phyloP scores from a whole-genome alignment of 495 filamentous ascomycete species.

The Podospora comata region DNA sequence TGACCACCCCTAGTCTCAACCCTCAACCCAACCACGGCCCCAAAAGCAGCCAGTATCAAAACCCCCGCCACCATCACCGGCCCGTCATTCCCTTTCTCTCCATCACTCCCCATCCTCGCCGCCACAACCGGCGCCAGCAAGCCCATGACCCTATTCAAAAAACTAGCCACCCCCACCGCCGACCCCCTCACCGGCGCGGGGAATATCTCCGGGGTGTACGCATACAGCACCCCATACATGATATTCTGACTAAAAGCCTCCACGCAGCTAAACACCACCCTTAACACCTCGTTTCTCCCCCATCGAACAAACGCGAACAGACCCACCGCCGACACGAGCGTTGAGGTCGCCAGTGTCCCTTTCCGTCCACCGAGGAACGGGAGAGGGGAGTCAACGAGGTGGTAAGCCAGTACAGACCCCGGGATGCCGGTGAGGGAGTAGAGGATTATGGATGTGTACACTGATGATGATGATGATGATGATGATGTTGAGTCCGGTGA shows the following conservation, averaged over 20 bases:
- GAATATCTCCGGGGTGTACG: constrained; percentile 49
- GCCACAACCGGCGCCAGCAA: constrained; percentile 75
- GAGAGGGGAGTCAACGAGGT: background rate
- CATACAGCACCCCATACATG: constrained; percentile 86
- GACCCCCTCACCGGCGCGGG: constrained; percentile 35
- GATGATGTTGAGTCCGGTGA: background rate
- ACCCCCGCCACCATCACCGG: constrained; percentile 72
- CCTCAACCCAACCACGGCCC: constrained; percentile 48
- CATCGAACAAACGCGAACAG: background rate
- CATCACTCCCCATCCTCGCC: constrained; percentile 61
- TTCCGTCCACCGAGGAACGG: background rate
- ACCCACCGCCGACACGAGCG: background rate
- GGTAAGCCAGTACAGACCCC: background rate
- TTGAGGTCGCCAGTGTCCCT: background rate
- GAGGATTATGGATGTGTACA: background rate
- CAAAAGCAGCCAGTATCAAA: constrained; percentile 64
- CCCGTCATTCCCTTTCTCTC: constrained; percentile 25
- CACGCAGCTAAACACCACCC: constrained; percentile 72
- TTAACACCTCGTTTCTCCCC: constrained; percentile 50
- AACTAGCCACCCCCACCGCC: constrained; percentile 71
- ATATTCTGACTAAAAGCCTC: constrained; percentile 73
- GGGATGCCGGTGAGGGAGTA: background rate
- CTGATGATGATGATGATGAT: too few relatives aligned
- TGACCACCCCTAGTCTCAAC: constrained; percentile 73
- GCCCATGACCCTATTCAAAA: constrained; percentile 68